Percentiles rank a stretch among this genome's conserved stretches.
Conservation (phyloP, 2,329 filamentous ascomycete species). For the Orbilia ellipsospora region DNA sequence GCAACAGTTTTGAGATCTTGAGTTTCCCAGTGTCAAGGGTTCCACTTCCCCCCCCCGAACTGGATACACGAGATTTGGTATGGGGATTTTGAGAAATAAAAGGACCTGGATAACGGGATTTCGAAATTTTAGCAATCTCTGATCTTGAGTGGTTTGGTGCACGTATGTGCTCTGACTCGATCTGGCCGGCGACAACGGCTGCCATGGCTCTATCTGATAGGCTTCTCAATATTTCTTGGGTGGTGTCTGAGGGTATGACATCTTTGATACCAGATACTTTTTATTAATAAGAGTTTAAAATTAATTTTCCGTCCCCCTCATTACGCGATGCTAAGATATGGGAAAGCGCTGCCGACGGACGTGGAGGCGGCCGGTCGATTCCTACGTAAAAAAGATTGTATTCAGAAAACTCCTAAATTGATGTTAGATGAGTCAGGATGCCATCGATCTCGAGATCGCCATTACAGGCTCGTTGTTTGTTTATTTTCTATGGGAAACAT, state of each 20-base stretch:
- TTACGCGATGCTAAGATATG: constrained; percentile 2
- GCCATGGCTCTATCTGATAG: too few relatives aligned
- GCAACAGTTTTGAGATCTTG: constrained; percentile 40
- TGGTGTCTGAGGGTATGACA: constrained; percentile 25
- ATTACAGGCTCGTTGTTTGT: too few relatives aligned
- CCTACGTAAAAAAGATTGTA: too few relatives aligned
- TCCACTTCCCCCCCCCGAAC: constrained; percentile 27
- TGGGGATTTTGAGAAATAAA: too few relatives aligned
- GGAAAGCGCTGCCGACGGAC: constrained; percentile 15
- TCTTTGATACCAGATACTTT: constrained; percentile 11
- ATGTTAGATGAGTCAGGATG: too few relatives aligned
- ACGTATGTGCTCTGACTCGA: too few relatives aligned
- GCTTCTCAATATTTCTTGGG: background rate
- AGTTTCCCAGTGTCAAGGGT: background rate
- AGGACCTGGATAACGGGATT: too few relatives aligned
- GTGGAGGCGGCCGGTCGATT: constrained; percentile 31
- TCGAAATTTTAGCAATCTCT: constrained; percentile 18
- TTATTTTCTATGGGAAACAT: too few relatives aligned
- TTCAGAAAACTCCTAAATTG: too few relatives aligned
- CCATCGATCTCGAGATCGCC: constrained; percentile 11
- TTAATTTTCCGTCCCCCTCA: constrained; percentile 39
- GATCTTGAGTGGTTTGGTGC: constrained; percentile 9
- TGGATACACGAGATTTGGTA: constrained; percentile 9
- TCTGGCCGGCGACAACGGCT: constrained; percentile 22
- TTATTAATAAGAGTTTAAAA: constrained; percentile 15